Evolutionary conservation across 2,329 filamentous ascomycete genomes (phyloP), one percentile per base, ranked within the genome.

Genomic region (Rutstroemia sp.): DNA sequence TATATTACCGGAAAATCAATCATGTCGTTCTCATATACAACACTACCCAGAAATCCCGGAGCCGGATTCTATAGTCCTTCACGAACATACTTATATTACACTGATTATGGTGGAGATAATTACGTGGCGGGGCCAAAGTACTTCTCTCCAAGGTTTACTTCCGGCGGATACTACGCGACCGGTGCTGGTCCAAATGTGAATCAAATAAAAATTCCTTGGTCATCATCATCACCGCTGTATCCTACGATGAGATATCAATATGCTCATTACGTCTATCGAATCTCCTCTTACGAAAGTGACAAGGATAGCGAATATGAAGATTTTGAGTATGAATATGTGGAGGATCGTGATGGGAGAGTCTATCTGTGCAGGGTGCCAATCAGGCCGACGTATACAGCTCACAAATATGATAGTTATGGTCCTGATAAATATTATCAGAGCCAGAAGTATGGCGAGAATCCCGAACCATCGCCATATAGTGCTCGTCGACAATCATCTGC

Each of bases 261-360:
- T 65, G 69, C 67, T 63, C 40, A 45, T 21, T 63, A 63, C 61
- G 67, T 67, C 61, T 63, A 69, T 66, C 68, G 68, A 65, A 60
- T n/a, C n/a, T n/a, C 67, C 68, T 66, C 66, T 65, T 61, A 66
- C 69, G 66, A 61, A 67, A 66, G 65, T 63, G 66, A 66, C 67
- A 68, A 70, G 63, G 68, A 69, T 65, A 67, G 70, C 60, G 68
- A 69, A 57, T 61, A 60, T 62, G 57, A 45, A 7, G 12, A 45
- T 8, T 16, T 8, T 50, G 53, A 58, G 19, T 58, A 62, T 63
- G 64, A 68, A 64, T 67, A 65, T 67, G 61, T 64, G 59, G 63
- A 67, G 52, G 67, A 61, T 60, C 25, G 64, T 39, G 62, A 67
- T 59, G 66, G 62, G 46, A 61, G 63, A 48, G 55, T 64, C 56